A percentile compares a stretch with the other conserved stretches of the same genome.
Evolutionary conservation across 2,329 filamentous ascomycete species (phyloP).

Genomic region (Colletotrichum sp.): DNA sequence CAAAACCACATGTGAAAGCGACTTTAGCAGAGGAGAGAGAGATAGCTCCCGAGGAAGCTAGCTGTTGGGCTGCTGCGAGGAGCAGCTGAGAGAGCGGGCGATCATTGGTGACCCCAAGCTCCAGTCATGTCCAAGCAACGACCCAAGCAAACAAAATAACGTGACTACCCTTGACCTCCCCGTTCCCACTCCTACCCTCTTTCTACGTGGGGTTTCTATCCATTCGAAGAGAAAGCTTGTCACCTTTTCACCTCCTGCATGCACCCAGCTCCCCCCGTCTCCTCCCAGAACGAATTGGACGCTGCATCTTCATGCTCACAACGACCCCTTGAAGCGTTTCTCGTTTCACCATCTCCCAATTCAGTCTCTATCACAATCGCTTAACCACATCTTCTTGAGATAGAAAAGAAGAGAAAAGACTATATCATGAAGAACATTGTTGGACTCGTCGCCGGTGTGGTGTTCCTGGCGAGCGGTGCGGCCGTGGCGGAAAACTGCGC

Average conservation of each 20-base stretch:
- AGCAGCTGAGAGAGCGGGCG: background rate
- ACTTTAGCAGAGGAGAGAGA: background rate
- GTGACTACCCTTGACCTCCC: background rate
- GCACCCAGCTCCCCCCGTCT: background rate
- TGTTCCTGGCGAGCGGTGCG: background rate
- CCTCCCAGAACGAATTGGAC: constrained; percentile 1
- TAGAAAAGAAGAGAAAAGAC: background rate
- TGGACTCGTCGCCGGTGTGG: background rate
- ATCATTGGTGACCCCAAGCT: background rate
- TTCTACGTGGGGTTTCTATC: background rate
- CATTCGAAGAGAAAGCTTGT: background rate
- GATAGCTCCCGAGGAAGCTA: background rate
- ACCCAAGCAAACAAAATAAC: background rate
- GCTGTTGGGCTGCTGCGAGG: background rate
- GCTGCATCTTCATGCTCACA: background rate
- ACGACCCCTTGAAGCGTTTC: constrained; percentile 7
- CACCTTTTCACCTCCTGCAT: constrained; percentile 3
- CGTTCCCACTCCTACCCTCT: constrained; percentile 8
- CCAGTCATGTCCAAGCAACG: background rate
- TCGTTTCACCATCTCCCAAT: constrained; percentile 6
- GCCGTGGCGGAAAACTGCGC: constrained; percentile 25
- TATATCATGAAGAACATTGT: background rate
- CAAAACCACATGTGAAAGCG: constrained; percentile 4
- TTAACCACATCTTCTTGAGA: background rate
- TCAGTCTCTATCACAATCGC: background rate